These are phyloP conservation scores for Iris pallida DNA, from an alignment of 116 monocot genomes.

Conservation along the genomic window DNA sequence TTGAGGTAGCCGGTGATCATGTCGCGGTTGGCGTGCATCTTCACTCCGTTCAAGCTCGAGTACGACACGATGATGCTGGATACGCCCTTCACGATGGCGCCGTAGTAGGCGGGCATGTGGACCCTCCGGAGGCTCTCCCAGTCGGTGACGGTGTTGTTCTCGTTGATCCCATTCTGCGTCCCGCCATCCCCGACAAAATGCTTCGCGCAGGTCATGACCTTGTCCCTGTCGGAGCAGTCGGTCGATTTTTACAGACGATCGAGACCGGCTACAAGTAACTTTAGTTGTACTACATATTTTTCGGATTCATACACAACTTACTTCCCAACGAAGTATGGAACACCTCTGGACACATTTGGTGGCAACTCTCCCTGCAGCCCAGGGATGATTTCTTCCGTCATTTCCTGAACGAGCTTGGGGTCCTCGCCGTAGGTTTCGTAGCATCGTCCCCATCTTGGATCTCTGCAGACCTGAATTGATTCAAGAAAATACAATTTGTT, in stretches of 20 bases:
- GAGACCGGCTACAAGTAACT: too few species aligned
- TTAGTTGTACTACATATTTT: not conserved
- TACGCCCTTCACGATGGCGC: constrained; percentile 29
- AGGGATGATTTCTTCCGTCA: constrained; percentile 26
- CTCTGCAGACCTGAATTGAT: constrained; percentile 22
- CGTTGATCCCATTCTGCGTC: constrained; percentile 34
- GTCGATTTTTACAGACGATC: too few species aligned
- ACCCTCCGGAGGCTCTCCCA: constrained; percentile 19
- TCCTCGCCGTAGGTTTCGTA: constrained; percentile 36
- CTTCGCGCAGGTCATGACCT: constrained; percentile 33
- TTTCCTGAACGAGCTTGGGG: constrained; percentile 13
- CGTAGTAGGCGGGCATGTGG: constrained; percentile 45
- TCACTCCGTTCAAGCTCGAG: constrained; percentile 42
- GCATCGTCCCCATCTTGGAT: constrained; percentile 36
- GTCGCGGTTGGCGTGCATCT: constrained; percentile 44
- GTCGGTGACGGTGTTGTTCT: constrained; percentile 33
- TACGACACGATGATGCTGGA: constrained; percentile 46
- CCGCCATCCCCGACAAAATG: constrained; percentile 40
- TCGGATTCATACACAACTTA: constrained; percentile 4
- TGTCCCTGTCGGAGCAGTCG: constrained; percentile 15
- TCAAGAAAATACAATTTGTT: not conserved
- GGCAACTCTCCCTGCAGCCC: constrained; percentile 27
- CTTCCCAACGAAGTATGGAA: constrained; percentile 22
- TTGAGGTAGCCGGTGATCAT: constrained; percentile 43
- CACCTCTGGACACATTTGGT: not conserved